phyloP scores from a whole-genome alignment of 2,329 filamentous ascomycete genomes.

The Phyllosticta capitalensis region DNA sequence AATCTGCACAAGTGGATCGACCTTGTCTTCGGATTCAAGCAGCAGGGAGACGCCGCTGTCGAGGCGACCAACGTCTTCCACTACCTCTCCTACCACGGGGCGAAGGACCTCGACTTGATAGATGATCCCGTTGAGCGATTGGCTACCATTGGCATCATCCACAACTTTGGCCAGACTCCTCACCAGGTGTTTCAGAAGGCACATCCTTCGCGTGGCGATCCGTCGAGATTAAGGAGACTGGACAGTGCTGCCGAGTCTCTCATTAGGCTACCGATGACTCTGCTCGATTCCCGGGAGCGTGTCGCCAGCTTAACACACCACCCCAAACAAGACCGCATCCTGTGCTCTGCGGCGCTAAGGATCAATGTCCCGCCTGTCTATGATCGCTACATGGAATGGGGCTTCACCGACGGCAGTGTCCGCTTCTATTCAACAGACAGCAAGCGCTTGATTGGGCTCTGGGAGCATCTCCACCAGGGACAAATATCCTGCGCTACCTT shows the following conservation, averaged over 20 bases:
- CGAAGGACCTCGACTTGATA: conserved; percentile 85
- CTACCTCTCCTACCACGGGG: conserved; percentile 87
- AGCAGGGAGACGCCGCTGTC: conserved; percentile 82
- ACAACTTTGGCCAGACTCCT: conserved; percentile 97
- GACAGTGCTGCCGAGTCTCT: conserved; percentile 71
- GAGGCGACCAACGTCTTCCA: conserved; percentile 95
- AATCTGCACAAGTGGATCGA: conserved; percentile 94
- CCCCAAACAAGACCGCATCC: conserved; percentile 67
- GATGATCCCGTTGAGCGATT: conserved; percentile 77
- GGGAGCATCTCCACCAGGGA: conserved; percentile 87
- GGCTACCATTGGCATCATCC: conserved; percentile 89
- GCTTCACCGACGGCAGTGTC: conserved; percentile 84
- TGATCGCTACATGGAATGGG: conserved; percentile 93
- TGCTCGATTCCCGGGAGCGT: conserved; percentile 66
- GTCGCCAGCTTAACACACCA: conserved; percentile 73
- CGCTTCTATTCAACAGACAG: conserved; percentile 83
- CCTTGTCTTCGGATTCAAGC: conserved; percentile 86
- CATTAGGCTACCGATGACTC: conserved; percentile 66
- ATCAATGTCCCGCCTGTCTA: conserved; percentile 78
- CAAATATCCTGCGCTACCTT: conserved; percentile 78
- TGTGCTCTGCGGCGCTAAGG: conserved; percentile 75
- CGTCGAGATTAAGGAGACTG: conserved; percentile 57
- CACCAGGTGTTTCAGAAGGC: conserved; percentile 82
- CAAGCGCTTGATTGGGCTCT: conserved; percentile 74
- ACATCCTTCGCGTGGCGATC: conserved; percentile 67